Evolutionary conservation across 352 stramenopile species (phyloP).

Genomic region (Phytopythium montanum): DNA sequence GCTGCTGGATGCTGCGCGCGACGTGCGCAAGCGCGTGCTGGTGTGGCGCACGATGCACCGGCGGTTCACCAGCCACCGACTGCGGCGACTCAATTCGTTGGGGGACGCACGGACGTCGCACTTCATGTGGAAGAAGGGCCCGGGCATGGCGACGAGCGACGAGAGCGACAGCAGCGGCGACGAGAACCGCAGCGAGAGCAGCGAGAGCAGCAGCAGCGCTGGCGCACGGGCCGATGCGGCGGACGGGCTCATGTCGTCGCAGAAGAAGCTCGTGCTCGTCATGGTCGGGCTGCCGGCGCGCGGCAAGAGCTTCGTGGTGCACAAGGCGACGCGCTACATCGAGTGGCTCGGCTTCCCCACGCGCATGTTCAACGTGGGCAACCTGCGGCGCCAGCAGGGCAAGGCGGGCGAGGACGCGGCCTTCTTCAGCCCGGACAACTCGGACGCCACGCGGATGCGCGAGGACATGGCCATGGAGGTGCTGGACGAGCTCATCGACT

Average conservation of each 20-base stretch:
- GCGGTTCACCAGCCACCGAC: slow-evolving; percentile 67
- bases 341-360: slow-evolving; percentile 89
- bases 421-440: slow-evolving; percentile 93
- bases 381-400: slow-evolving; percentile 84
- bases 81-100: slow-evolving; percentile 65
- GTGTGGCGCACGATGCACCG: slow-evolving; percentile 74
- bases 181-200: slow-evolving; percentile 22
- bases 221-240: slow-evolving; percentile 19
- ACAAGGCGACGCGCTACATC: slow-evolving; percentile 93
- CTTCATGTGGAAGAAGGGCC: slow-evolving; percentile 61
- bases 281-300: slow-evolving; percentile 93
- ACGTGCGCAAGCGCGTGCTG: slow-evolving; percentile 48
- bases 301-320: slow-evolving; percentile 95
- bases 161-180: slow-evolving; percentile 33
- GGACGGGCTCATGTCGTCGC: slow-evolving; percentile 60
- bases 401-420: slow-evolving; percentile 63
- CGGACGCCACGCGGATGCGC: slow-evolving; percentile 69
- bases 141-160: slow-evolving; percentile 15
- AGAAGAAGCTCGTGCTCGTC: slow-evolving; percentile 91
- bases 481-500: slow-evolving; percentile 88
- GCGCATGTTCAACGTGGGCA: slow-evolving; percentile 95
- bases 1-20: slow-evolving; percentile 36
- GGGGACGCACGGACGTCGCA: slow-evolving; percentile 61
- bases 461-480: slow-evolving; percentile 89
- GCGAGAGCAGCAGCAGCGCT: slow-evolving; percentile 18